A percentile compares a stretch with the other conserved stretches of the same genome.
These are phyloP conservation scores for Leccinum fallax DNA, from an alignment of 1,284 basidiomycete species.

Conservation along the genomic window DNA sequence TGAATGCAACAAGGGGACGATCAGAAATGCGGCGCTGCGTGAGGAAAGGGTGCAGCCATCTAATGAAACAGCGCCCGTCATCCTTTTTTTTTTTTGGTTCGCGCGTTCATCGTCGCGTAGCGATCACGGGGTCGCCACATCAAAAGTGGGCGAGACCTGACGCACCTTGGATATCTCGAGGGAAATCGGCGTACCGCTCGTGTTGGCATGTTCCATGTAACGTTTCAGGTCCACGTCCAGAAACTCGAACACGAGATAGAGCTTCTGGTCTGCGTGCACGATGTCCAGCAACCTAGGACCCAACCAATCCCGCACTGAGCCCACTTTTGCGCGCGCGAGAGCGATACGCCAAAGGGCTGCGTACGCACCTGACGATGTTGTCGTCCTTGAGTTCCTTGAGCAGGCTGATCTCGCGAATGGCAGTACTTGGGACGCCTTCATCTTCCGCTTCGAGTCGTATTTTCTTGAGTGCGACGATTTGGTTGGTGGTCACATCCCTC, in stretches of 20 bases:
- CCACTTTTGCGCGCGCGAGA: not conserved
- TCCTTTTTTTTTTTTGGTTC: constrained; percentile 14
- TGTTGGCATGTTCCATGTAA: constrained; percentile 91
- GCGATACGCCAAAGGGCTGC: not conserved
- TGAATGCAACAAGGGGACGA: not conserved
- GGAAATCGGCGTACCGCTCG: constrained; percentile 69
- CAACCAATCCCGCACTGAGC: constrained; percentile 14
- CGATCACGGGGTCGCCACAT: constrained; percentile 12
- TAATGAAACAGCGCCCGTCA: constrained; percentile 21
- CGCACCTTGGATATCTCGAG: constrained; percentile 85
- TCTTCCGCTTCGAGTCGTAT: constrained; percentile 98
- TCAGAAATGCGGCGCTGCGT: constrained; percentile 1
- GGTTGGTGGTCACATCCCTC: constrained; percentile 70
- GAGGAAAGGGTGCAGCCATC: constrained; percentile 9
- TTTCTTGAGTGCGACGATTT: constrained; percentile 95
- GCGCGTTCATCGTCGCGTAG: constrained; percentile 15
- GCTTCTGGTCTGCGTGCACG: constrained; percentile 94
- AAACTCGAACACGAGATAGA: constrained; percentile 98
- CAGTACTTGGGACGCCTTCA: constrained; percentile 96
- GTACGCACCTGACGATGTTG: constrained; percentile 81
- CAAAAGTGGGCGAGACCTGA: constrained; percentile 7
- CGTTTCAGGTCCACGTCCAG: constrained; percentile 93
- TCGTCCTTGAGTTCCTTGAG: constrained; percentile 97
- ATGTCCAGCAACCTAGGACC: constrained; percentile 87
- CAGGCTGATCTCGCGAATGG: constrained; percentile 96